Evolutionary conservation across 768 basidiomycete genomes (phyloP).

Genomic region (Lyophyllum atratum): DNA sequence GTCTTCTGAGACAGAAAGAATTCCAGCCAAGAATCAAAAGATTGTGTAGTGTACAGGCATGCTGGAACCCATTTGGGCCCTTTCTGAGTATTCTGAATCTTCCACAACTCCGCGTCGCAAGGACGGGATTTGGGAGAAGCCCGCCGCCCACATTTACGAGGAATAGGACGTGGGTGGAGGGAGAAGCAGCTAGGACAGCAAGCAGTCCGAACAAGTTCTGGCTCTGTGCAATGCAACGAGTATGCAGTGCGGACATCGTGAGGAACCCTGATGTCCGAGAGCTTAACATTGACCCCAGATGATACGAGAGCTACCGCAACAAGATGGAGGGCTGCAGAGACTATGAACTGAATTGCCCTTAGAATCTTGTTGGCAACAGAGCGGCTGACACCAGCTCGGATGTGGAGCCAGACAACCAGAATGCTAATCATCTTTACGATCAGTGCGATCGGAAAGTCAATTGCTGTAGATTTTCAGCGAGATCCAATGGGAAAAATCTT

Average conservation of each 20-base stretch:
- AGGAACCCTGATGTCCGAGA: conserved; percentile 15
- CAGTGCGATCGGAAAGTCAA: not conserved
- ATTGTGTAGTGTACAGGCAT: too few relatives aligned
- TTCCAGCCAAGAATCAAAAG: conserved; percentile 25
- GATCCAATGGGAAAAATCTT: not conserved
- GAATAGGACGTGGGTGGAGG: conserved; percentile 15
- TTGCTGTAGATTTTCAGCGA: not conserved
- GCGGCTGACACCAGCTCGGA: too few relatives aligned
- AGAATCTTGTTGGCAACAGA: conserved; percentile 19
- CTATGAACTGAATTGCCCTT: conserved; percentile 19
- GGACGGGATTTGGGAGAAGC: conserved; percentile 16
- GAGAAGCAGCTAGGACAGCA: conserved; percentile 30
- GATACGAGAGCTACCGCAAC: conserved; percentile 8
- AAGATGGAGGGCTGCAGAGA: conserved; percentile 11
- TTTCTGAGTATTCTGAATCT: conserved; percentile 5
- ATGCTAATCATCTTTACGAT: conserved; percentile 12
- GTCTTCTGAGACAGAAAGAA: conserved; percentile 24
- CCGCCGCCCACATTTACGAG: conserved; percentile 18
- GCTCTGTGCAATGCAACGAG: conserved; percentile 13
- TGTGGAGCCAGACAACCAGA: conserved; percentile 24
- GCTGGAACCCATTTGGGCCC: conserved; percentile 20
- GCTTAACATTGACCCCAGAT: conserved; percentile 6
- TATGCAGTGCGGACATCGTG: conserved; percentile 26
- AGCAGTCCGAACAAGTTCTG: conserved; percentile 21
- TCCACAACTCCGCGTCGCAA: conserved; percentile 24